Percentiles rank a stretch among this genome's conserved stretches.
Evolutionary conservation across 1,284 basidiomycete genomes (phyloP).

Genomic region (Malassezia sympodialis): DNA sequence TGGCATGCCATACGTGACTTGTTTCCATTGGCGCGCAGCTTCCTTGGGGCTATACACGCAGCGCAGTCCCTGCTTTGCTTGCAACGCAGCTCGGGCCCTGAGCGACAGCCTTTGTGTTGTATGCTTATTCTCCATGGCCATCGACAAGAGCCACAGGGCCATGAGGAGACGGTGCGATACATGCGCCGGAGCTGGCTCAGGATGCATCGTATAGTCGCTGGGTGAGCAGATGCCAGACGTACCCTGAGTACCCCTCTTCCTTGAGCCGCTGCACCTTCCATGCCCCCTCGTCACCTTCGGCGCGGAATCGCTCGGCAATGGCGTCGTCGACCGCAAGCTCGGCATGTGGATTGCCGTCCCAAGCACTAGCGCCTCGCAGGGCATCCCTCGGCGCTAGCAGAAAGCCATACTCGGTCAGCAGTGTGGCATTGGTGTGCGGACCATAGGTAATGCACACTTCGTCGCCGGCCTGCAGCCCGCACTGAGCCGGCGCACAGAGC

Average conservation of each 20-base stretch:
- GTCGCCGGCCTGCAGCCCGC: constrained; percentile 16
- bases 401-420: constrained; percentile 41
- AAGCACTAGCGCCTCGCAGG: neutral
- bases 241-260: constrained; percentile 33
- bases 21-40: constrained; percentile 22
- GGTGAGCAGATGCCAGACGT: neutral
- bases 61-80: neutral
- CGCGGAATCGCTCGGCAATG: constrained; percentile 16
- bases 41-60: constrained; percentile 12
- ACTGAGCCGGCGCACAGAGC: constrained; percentile 21
- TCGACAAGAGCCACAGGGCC: constrained; percentile 27
- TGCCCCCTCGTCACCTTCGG: constrained; percentile 18
- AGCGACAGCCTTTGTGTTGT: neutral
- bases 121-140: constrained; percentile 13
- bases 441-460: constrained; percentile 42
- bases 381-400: constrained; percentile 11
- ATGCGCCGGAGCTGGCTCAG: constrained; percentile 32
- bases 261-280: constrained; percentile 30
- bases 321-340: constrained; percentile 28
- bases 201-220: constrained; percentile 35
- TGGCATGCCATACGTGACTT: constrained; percentile 11
- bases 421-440: constrained; percentile 30
- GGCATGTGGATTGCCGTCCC: constrained; percentile 27
- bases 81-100: neutral
- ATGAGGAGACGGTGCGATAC: constrained; percentile 35